phyloP scores from a whole-genome alignment of 2,329 filamentous ascomycete genomes.

The Chrysoporthe puriensis region DNA sequence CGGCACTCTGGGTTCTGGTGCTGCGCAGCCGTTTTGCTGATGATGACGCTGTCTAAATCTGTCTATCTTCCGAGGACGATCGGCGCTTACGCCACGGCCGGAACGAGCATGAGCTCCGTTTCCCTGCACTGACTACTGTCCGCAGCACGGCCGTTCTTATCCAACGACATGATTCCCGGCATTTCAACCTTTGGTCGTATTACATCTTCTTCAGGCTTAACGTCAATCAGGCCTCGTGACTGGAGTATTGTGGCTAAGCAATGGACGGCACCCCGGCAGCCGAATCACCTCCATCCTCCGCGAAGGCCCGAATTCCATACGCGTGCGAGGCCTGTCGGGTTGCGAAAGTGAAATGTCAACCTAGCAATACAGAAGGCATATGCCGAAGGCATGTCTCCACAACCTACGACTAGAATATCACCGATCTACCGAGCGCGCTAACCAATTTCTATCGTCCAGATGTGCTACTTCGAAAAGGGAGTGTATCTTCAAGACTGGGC shows the following conservation, averaged over 20 bases:
- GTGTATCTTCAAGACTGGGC: constrained; percentile 55
- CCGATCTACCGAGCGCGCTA: not conserved
- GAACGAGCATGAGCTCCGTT: not conserved
- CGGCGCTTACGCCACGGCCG: constrained; percentile 6
- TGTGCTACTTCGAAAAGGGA: constrained; percentile 57
- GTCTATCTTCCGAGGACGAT: not conserved
- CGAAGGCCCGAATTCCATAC: constrained; percentile 45
- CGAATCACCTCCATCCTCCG: constrained; percentile 5
- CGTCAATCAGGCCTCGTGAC: not conserved
- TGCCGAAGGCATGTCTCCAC: constrained; percentile 51
- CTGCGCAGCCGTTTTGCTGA: too few species aligned
- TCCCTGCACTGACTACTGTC: too few species aligned
- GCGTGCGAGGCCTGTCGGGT: constrained; percentile 58
- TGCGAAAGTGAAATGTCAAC: constrained; percentile 58
- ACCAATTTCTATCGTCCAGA: constrained; percentile 37
- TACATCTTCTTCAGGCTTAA: not conserved
- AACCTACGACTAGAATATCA: not conserved
- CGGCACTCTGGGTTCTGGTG: too few species aligned
- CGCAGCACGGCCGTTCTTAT: not conserved
- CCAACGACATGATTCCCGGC: too few species aligned
- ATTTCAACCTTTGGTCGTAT: too few species aligned
- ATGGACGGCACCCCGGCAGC: constrained; percentile 7
- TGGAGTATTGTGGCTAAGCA: not conserved
- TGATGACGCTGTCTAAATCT: too few species aligned
- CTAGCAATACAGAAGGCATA: constrained; percentile 50